Evolutionary conservation across 108 stramenopile species (phyloP).

Genomic region (Bacterosira constricta): DNA sequence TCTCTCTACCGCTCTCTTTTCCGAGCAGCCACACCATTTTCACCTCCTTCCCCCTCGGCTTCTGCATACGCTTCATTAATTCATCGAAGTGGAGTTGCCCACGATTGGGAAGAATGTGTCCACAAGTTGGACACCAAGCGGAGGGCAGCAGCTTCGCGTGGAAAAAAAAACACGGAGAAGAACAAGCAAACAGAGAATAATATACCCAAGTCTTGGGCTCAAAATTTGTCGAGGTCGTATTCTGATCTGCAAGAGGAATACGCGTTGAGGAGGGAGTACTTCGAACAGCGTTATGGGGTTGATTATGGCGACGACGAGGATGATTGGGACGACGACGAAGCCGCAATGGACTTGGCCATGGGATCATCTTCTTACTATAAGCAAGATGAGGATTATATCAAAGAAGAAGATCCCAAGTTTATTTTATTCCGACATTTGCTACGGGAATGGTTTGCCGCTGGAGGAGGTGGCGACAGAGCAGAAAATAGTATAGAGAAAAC

Average conservation of each 20-base stretch:
- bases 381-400: slow-evolving; percentile 3
- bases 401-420: slow-evolving; percentile 42
- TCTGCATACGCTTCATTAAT: slow-evolving; percentile 55
- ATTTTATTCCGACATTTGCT: slow-evolving; percentile 70
- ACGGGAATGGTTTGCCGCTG: slow-evolving; percentile 59
- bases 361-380: slow-evolving; percentile 27
- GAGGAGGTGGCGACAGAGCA: slow-evolving; percentile 9
- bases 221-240: slow-evolving; percentile 45
- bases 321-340: slow-evolving; percentile 21
- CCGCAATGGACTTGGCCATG: slow-evolving; percentile 3
- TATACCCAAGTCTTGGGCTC: slow-evolving; percentile 36
- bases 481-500: slow-evolving; percentile 39
- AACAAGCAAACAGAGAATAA: not conserved
- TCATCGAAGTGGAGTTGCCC: slow-evolving; percentile 64
- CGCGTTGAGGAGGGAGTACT: slow-evolving; percentile 5
- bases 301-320: not conserved
- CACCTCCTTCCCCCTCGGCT: slow-evolving; percentile 52
- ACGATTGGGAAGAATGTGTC: slow-evolving; percentile 58
- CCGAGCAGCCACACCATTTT: slow-evolving; percentile 63
- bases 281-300: not conserved
- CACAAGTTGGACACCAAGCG: slow-evolving; percentile 1
- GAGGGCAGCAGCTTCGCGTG: not conserved
- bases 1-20: slow-evolving; percentile 77
- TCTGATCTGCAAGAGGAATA: slow-evolving; percentile 38
- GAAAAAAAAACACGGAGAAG: not conserved